Evolutionary conservation across 352 stramenopile genomes (phyloP), one percentile per base, ranked within the genome.

Genomic region (Pythium rishiriense): DNA sequence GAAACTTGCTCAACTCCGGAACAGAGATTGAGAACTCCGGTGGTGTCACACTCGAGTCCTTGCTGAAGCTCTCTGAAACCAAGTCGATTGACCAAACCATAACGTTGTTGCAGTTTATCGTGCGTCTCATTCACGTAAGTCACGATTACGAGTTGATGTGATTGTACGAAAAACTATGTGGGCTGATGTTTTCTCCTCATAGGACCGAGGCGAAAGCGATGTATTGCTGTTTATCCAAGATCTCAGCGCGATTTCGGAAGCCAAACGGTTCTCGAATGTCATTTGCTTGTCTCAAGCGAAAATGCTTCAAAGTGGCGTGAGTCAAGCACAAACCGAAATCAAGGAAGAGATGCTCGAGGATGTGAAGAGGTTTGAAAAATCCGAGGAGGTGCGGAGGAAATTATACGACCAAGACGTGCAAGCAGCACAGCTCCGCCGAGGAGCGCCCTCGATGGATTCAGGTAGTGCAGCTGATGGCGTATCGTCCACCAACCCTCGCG

Each of bases 1-100:
- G 85, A 4, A 94, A 94, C 45, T 51, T 89, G 11, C 43, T 94
- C 21, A 94, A 94, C 51, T 66, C 78, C 17, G 85, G 85, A 24
- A 89, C 80, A 0, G 81, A 92, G 25, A 76, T 91, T 4, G 83
- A 83, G 57, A 79, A 85, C 46, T 79, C 85, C 1, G 70, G 74
- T 17, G 85, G 85, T 26, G 74, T 94, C 25, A 92, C 82, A 1
- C 68, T 94, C 3, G 74, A 75, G 11, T 94, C 85, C 9, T 49
- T 94, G 48, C 72, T 94, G 4, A 94, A 94, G 78, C 68, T 94
- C 5, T 93, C 85, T 0, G 85, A 94, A 51, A 94, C 85, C n/a
- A 91, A 92, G 59, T 84, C 85, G 5, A 75, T 91, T 14, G 83
- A 92, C 59, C 76, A 81, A 62, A 89, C 66, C 25, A 83, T 83